Conservation (phyloP, 1,284 basidiomycete genomes). For the Pseudozyma pruni region DNA sequence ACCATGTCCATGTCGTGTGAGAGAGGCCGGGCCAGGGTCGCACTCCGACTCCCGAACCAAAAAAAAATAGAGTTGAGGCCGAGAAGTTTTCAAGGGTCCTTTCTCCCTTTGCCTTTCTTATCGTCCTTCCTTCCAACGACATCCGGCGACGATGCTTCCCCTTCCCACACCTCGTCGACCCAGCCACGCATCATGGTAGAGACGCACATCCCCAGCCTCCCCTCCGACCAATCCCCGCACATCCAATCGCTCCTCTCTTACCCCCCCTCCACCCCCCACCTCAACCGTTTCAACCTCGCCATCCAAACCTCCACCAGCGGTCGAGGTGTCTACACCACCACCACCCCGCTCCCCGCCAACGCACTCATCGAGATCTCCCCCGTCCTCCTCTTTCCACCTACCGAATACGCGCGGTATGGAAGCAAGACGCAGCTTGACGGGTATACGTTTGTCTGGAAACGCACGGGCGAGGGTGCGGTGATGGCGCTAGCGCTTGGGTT, state of each 20-base stretch:
- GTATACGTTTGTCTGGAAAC: constrained; percentile 83
- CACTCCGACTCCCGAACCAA: constrained; percentile 22
- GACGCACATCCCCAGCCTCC: constrained; percentile 20
- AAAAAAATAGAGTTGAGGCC: constrained; percentile 10
- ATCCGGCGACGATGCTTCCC: too few species aligned
- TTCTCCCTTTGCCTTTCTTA: background rate
- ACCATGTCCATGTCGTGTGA: background rate
- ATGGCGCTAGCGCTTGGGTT: constrained; percentile 89
- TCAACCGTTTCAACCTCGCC: constrained; percentile 40
- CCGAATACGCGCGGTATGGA: constrained; percentile 69
- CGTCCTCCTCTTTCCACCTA: constrained; percentile 79
- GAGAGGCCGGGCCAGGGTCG: background rate
- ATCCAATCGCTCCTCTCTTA: constrained; percentile 31
- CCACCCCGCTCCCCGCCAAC: constrained; percentile 68
- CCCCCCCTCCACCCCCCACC: constrained; percentile 51
- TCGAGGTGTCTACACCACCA: constrained; percentile 54
- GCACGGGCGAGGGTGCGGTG: constrained; percentile 61
- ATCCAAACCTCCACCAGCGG: constrained; percentile 25
- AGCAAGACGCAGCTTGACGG: constrained; percentile 79
- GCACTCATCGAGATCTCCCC: constrained; percentile 84
- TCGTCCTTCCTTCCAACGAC: background rate
- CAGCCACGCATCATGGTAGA: constrained; percentile 27
- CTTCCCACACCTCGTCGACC: background rate
- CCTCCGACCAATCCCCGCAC: constrained; percentile 5
- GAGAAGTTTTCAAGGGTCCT: background rate